Percentiles rank a stretch among this genome's conserved stretches.
These are phyloP conservation scores for Sarocladiaceae sp. DNA, from an alignment of 2,329 filamentous ascomycete species.

Conservation along the genomic window DNA sequence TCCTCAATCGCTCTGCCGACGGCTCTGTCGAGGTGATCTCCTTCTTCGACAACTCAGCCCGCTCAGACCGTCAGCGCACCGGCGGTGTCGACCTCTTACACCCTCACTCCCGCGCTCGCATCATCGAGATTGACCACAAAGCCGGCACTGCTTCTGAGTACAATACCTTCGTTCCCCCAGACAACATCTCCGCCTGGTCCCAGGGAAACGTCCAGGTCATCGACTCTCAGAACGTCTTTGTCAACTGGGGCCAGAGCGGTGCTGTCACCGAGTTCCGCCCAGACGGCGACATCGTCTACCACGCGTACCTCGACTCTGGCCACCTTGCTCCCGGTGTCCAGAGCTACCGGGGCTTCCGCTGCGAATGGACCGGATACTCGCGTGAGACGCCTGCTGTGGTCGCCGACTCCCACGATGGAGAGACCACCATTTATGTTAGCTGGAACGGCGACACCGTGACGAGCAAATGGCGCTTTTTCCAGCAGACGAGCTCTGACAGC, in stretches of 20 bases:
- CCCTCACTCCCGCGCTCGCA: constrained; percentile 38
- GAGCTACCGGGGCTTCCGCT: constrained; percentile 49
- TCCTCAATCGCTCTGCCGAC: constrained; percentile 29
- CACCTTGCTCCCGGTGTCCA: constrained; percentile 29
- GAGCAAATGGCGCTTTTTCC: constrained; percentile 41
- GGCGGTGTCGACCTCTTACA: constrained; percentile 19
- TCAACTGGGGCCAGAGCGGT: constrained; percentile 51
- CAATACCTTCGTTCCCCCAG: constrained; percentile 42
- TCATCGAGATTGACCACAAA: constrained; percentile 39
- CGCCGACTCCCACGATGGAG: constrained; percentile 15
- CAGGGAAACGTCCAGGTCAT: constrained; percentile 46
- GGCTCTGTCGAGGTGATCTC: constrained; percentile 41
- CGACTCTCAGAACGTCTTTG: constrained; percentile 44
- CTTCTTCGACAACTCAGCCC: constrained; percentile 47
- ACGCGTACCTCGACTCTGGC: constrained; percentile 39
- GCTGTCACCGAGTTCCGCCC: constrained; percentile 39
- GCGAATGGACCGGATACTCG: constrained; percentile 45
- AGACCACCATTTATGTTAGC: constrained; percentile 37
- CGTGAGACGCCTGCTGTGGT: constrained; percentile 17
- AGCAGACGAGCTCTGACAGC: constrained; percentile 16
- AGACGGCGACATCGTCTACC: constrained; percentile 43
- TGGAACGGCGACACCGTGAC: constrained; percentile 48
- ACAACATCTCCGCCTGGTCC: constrained; percentile 41
- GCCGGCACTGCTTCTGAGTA: constrained; percentile 39
- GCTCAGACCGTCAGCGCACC: constrained; percentile 33